phyloP scores from a whole-genome alignment of 139 green algal genomes.

The Picocystis salinarum region DNA sequence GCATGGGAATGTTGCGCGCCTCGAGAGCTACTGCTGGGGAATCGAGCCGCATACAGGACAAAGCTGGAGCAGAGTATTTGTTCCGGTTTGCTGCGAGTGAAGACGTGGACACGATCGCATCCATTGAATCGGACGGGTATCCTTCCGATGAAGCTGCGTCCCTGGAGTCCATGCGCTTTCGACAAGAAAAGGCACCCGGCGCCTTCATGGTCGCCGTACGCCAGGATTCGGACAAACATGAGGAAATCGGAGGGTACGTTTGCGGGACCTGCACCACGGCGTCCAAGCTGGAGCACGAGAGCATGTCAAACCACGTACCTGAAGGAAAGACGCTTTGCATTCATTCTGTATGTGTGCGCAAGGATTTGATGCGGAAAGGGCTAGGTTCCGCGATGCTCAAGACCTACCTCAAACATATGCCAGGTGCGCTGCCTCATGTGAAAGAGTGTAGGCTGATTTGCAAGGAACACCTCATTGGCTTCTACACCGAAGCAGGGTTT shows the following conservation, averaged over 20 bases:
- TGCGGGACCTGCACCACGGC: slow-evolving; percentile 5
- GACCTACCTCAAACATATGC: neutral
- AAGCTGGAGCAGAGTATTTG: no score
- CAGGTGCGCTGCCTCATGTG: neutral
- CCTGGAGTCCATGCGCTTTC: neutral
- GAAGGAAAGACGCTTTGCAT: slow-evolving; percentile 2
- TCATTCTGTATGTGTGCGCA: slow-evolving; percentile 1
- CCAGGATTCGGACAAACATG: neutral
- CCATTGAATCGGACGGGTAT: neutral
- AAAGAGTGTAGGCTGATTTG: slow-evolving; percentile 4
- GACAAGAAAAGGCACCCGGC: neutral
- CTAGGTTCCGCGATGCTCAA: neutral
- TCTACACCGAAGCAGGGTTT: slow-evolving; percentile 4
- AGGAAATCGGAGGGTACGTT: slow-evolving; percentile 4
- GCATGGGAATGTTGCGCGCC: no score
- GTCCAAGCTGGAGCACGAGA: slow-evolving; percentile 5
- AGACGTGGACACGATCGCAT: neutral
- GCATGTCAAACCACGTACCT: slow-evolving; percentile 6
- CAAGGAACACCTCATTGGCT: slow-evolving; percentile 1
- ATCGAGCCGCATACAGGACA: no score
- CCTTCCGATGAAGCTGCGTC: neutral
- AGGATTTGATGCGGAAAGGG: neutral
- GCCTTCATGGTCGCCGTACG: neutral
- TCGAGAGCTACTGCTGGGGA: no score
- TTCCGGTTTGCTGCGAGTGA: neutral